Evolutionary conservation across 306 rosid species (phyloP).

Genomic region (Dryas octopetala): DNA sequence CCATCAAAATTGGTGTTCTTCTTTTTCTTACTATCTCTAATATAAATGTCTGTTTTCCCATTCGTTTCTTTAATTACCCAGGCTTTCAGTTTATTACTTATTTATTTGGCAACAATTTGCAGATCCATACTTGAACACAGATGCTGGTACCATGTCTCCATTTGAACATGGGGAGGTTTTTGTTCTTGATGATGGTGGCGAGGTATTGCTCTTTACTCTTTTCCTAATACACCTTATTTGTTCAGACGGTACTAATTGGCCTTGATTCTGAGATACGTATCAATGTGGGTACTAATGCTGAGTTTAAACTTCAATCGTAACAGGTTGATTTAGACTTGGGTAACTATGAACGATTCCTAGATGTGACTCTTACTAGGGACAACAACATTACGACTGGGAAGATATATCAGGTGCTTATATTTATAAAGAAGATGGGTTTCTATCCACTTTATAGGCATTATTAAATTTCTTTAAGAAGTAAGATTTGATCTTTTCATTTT

Average conservation of each 20-base stretch:
- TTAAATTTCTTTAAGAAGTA: background rate
- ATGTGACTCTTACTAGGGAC: conserved; percentile 82
- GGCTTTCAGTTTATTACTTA: background rate
- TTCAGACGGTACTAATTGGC: too few species aligned
- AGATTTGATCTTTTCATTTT: background rate
- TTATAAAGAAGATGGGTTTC: background rate
- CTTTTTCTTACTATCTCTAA: background rate
- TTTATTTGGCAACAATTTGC: conserved; percentile 8
- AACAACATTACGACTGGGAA: conserved; percentile 96
- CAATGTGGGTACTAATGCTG: too few species aligned
- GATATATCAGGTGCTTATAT: conserved; percentile 74
- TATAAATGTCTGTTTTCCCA: background rate
- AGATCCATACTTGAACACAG: conserved; percentile 98
- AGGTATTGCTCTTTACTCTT: conserved; percentile 39
- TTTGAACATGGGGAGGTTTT: conserved; percentile 99
- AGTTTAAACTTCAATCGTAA: conserved; percentile 15
- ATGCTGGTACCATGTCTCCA: conserved; percentile 99
- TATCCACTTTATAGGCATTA: background rate
- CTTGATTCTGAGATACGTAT: too few species aligned
- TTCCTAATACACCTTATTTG: background rate
- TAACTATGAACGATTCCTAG: conserved; percentile 93
- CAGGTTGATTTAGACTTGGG: conserved; percentile 99
- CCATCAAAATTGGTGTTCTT: conserved; percentile 82
- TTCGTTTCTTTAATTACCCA: background rate
- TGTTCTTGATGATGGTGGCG: conserved; percentile 99